A percentile compares a stretch with the other conserved stretches of the same genome.
phyloP scores from a whole-genome alignment of 148 eudicot genomes.

The Chenopodium suecicum region DNA sequence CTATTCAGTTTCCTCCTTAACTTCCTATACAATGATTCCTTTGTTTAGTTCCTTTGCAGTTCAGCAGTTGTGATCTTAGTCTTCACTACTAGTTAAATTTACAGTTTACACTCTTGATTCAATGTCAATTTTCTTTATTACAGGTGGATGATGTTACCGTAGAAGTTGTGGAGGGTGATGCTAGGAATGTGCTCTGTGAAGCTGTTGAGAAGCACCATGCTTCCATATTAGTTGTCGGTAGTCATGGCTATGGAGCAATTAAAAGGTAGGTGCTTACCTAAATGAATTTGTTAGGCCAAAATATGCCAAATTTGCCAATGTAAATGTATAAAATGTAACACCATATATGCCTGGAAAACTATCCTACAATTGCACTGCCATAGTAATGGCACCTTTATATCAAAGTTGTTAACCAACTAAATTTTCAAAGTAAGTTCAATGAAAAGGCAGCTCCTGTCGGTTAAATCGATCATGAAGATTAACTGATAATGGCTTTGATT shows the following conservation, averaged over 20 bases:
- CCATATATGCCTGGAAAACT: background rate
- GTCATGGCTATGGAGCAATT: conserved; percentile 80
- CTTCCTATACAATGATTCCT: too few species aligned
- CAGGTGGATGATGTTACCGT: conserved; percentile 51
- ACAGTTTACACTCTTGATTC: background rate
- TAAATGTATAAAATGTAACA: too few species aligned
- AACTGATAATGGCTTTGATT: background rate
- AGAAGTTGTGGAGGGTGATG: conserved; percentile 70
- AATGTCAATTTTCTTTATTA: too few species aligned
- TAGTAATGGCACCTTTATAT: background rate
- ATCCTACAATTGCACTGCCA: background rate
- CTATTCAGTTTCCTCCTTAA: too few species aligned
- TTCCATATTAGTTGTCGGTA: conserved; percentile 69
- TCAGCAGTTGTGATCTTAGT: background rate
- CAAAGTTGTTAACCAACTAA: background rate
- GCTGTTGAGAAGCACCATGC: conserved; percentile 79
- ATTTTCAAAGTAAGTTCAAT: too few species aligned
- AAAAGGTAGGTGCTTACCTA: conserved; percentile 45
- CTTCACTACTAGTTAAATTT: background rate
- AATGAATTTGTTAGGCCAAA: background rate
- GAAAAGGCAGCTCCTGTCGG: background rate
- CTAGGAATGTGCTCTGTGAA: conserved; percentile 74
- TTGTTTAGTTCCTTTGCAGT: too few species aligned
- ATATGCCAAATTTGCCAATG: background rate
- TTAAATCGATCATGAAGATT: background rate